Conservation (phyloP, 1,284 basidiomycete genomes). For the Malassezia arunalokei region DNA sequence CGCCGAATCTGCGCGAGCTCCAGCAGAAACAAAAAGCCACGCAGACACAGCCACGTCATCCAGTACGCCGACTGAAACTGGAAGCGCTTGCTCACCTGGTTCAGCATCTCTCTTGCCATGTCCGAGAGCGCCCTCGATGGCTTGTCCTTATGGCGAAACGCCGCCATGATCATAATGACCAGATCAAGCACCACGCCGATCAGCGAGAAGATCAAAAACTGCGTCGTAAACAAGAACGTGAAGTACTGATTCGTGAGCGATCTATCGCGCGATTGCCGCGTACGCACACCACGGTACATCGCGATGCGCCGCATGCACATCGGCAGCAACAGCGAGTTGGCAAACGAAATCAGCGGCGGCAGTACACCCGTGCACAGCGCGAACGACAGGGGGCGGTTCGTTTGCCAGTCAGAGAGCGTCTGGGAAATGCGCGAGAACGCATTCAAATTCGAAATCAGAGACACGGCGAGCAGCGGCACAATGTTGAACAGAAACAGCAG, state of each 20-base stretch:
- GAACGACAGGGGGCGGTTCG: conserved; percentile 26
- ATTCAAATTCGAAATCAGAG: conserved; percentile 37
- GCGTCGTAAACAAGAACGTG: conserved; percentile 37
- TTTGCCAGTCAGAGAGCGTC: conserved; percentile 19
- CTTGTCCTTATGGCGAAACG: neutral
- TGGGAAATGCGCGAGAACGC: conserved; percentile 28
- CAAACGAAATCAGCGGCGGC: conserved; percentile 36
- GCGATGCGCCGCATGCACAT: conserved; percentile 37
- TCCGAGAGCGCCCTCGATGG: neutral
- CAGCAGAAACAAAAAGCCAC: conserved; percentile 83
- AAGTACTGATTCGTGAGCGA: conserved; percentile 38
- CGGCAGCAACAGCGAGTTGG: conserved; percentile 34
- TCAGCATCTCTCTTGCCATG: conserved; percentile 10
- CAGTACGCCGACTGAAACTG: conserved; percentile 40
- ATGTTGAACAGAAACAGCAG: conserved; percentile 38
- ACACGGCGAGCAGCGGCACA: conserved; percentile 32
- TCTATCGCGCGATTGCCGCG: conserved; percentile 28
- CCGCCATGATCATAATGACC: conserved; percentile 3
- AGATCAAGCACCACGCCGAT: conserved; percentile 39
- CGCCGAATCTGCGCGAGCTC: conserved; percentile 92
- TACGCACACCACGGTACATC: conserved; percentile 40
- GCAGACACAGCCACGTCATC: conserved; percentile 51
- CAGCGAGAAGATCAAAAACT: conserved; percentile 43
- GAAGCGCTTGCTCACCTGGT: conserved; percentile 33
- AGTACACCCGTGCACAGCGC: conserved; percentile 32